Evolutionary conservation across 1,139 yeast genomes (phyloP), one percentile per base, ranked within the genome.

Genomic region (Pichia sp.): DNA sequence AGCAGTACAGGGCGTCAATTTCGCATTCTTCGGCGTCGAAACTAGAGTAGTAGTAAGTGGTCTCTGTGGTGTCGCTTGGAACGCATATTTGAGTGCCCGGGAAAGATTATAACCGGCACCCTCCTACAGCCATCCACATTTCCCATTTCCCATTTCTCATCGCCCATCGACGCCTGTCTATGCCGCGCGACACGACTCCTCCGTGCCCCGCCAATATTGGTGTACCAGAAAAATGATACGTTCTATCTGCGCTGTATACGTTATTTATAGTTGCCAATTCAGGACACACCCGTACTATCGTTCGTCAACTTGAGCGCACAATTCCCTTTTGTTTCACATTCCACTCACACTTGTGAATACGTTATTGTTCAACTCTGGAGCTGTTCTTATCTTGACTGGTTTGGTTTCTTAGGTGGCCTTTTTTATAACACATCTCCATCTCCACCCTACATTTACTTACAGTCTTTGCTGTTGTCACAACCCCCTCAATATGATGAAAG

Each of bases 31-130:
- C 33, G 33, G 10, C 0, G 75, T 81, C 3, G 78, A 78, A 39
- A 76, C 75, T 55, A 72, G 95, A 36, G 64, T 88, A 45, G 56
- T 85, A 41, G 71, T 80, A 4, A 95, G 85, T 36, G 86, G 87
- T 56, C 52, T 79, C 3, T 72, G 85, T 28, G 79, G 94, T 44
- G 77, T 88, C 33, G 80, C 83, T 4, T 90, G 97, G 97, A 90
- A 88, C 60, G 78, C 92, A 7, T 34, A 10, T 23, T 7, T 34
- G 36, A n/a, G 26, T 23, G 36, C 36, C 7, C 16, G 26, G 33
- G 33, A 16, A 16, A 16, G 23, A 16, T 16, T 16, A 16, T 16
- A 16, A 16, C 23, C 23, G 23, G 23, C 23, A 16, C 23, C 23
- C 23, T 16, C 23, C 23, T 16, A 16, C 23, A 16, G 23, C 23